phyloP scores from a whole-genome alignment of 2,329 filamentous ascomycete species.

The Paecilomyces variotii region DNA sequence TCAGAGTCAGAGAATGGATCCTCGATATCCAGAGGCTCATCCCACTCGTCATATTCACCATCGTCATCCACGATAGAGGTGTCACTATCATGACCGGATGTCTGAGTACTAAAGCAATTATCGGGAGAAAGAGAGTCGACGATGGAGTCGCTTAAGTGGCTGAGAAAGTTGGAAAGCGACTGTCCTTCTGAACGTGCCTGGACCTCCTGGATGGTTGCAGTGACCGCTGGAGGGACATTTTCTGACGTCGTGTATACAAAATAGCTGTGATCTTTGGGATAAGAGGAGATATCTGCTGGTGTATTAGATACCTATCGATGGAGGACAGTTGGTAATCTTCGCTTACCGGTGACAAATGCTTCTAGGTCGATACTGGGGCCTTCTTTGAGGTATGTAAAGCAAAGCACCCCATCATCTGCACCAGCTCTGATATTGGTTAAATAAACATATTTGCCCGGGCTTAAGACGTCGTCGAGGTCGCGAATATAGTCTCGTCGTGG shows the following conservation, averaged over 20 bases:
- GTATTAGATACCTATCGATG: conserved; percentile 7
- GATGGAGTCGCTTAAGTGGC: conserved; percentile 36
- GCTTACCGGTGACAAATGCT: conserved; percentile 32
- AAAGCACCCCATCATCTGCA: conserved; percentile 64
- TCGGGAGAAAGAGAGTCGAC: conserved; percentile 14
- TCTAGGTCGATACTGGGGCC: conserved; percentile 26
- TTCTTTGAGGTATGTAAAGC: conserved; percentile 47
- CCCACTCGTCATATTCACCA: conserved; percentile 20
- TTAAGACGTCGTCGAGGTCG: conserved; percentile 44
- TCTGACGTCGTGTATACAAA: conserved; percentile 48
- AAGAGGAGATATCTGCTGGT: conserved; percentile 48
- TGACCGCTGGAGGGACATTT: conserved; percentile 20
- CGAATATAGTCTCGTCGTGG: conserved; percentile 56
- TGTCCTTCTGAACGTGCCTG: conserved; percentile 37
- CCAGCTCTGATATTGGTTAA: conserved; percentile 52
- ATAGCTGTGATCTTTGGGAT: conserved; percentile 51
- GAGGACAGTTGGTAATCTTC: background rate
- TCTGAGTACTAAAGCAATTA: background rate
- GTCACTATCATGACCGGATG: conserved; percentile 16
- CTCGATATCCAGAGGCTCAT: conserved; percentile 5
- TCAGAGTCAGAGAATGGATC: conserved; percentile 7
- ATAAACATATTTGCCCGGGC: conserved; percentile 32
- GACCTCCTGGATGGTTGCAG: conserved; percentile 35
- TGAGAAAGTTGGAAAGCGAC: conserved; percentile 42
- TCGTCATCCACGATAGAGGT: conserved; percentile 28